Percentiles rank a stretch among this genome's conserved stretches.
These are phyloP conservation scores for Calamus simplicifolius DNA, from an alignment of 176 grass and related monocot species.

Conservation along the genomic window DNA sequence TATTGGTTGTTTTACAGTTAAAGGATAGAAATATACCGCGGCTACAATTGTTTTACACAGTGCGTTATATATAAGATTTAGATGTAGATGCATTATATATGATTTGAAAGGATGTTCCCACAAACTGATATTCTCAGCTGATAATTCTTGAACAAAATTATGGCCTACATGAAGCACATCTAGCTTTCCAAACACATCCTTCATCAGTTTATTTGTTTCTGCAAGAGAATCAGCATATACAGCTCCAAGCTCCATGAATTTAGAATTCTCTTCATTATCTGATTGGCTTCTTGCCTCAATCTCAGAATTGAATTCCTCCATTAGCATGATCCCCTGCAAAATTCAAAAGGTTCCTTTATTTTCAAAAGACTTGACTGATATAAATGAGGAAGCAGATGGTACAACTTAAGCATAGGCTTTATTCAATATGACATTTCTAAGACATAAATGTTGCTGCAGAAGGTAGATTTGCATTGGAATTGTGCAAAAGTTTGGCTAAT, in stretches of 20 bases:
- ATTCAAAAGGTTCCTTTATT: background rate
- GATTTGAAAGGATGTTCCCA: conserved; percentile 76
- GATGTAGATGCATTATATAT: conserved; percentile 42
- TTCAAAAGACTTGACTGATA: too few relatives aligned
- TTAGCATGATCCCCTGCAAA: conserved; percentile 39
- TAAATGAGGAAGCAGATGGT: too few relatives aligned
- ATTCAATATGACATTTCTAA: too few relatives aligned
- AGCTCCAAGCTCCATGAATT: conserved; percentile 29
- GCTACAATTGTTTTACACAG: conserved; percentile 34
- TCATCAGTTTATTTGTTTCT: conserved; percentile 29
- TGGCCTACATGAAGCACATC: conserved; percentile 18
- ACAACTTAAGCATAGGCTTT: too few relatives aligned
- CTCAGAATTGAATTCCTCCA: conserved; percentile 22
- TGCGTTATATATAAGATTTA: conserved; percentile 45
- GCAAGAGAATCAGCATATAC: conserved; percentile 37
- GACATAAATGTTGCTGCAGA: too few relatives aligned
- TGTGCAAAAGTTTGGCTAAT: too few relatives aligned
- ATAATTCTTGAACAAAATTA: conserved; percentile 29
- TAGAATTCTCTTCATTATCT: conserved; percentile 1
- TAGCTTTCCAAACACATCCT: conserved; percentile 35
- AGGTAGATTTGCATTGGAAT: too few relatives aligned
- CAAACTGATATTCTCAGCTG: conserved; percentile 40
- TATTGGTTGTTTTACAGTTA: too few relatives aligned
- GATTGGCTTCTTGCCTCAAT: conserved; percentile 14
- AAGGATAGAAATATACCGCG: conserved; percentile 41